A percentile compares a stretch with the other conserved stretches of the same genome.
Conservation (phyloP, 352 stramenopile species). For the Pythium rhizo-oryzae region DNA sequence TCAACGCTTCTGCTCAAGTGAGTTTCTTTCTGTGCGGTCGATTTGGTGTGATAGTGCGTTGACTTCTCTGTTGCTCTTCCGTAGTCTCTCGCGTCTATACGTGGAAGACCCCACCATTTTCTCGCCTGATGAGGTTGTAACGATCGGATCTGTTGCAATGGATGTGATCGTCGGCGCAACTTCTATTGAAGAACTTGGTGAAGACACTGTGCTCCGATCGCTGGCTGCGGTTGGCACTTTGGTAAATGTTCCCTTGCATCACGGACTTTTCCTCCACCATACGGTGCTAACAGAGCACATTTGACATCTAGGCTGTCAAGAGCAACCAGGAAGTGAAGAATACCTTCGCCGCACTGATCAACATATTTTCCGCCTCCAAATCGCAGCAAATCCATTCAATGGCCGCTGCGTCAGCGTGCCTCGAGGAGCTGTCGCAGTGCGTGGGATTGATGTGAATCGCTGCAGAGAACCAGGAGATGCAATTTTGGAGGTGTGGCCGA, state of each 20-base stretch:
- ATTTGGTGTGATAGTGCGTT: not conserved
- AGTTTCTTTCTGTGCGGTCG: slow-evolving; percentile 12
- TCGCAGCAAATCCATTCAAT: slow-evolving; percentile 40
- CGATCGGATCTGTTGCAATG: slow-evolving; percentile 51
- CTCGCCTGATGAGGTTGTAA: slow-evolving; percentile 50
- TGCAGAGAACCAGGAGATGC: not conserved
- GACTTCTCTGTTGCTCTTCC: not conserved
- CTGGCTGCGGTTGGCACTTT: slow-evolving; percentile 71
- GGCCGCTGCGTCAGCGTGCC: slow-evolving; percentile 48
- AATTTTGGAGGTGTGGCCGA: not conserved
- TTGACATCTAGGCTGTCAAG: slow-evolving; percentile 37
- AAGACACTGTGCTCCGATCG: slow-evolving; percentile 73
- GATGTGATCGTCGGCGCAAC: slow-evolving; percentile 54
- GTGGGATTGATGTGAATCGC: slow-evolving; percentile 23
- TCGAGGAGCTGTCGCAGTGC: slow-evolving; percentile 47
- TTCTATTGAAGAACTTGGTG: slow-evolving; percentile 64
- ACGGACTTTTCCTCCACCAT: too few species aligned
- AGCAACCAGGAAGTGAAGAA: slow-evolving; percentile 50
- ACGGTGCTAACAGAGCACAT: not conserved
- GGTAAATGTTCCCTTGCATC: slow-evolving; percentile 36
- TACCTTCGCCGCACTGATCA: slow-evolving; percentile 47
- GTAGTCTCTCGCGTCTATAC: slow-evolving; percentile 48
- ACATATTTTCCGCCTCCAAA: slow-evolving; percentile 60
- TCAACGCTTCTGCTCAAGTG: slow-evolving; percentile 78
- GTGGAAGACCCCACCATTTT: slow-evolving; percentile 37